A percentile compares a stretch with the other conserved stretches of the same genome.
phyloP scores from a whole-genome alignment of 1,284 basidiomycete genomes.

The Bjerkandera adusta region DNA sequence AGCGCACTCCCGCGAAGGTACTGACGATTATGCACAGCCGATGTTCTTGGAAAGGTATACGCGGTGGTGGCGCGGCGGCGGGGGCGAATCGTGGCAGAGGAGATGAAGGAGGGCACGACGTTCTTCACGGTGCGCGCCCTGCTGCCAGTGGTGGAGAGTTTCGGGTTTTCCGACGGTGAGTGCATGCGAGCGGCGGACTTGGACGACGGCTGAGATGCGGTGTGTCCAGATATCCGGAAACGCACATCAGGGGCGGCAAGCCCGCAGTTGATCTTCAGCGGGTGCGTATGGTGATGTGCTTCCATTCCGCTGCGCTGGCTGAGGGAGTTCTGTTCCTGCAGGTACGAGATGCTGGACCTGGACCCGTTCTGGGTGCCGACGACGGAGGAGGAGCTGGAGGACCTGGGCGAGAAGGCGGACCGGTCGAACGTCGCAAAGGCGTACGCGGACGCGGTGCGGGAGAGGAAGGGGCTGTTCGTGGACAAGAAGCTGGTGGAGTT shows the following conservation, averaged over 20 bases:
- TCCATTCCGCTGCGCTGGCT: neutral
- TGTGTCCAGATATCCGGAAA: slow-evolving; percentile 83
- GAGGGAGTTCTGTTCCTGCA: slow-evolving; percentile 25
- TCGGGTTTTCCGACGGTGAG: slow-evolving; percentile 94
- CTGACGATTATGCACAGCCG: slow-evolving; percentile 58
- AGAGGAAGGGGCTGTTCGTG: slow-evolving; percentile 94
- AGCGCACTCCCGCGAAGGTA: neutral
- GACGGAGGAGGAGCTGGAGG: slow-evolving; percentile 96
- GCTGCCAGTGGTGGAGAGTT: slow-evolving; percentile 95
- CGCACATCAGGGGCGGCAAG: slow-evolving; percentile 95
- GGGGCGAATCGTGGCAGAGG: slow-evolving; percentile 92
- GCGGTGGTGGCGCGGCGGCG: slow-evolving; percentile 90
- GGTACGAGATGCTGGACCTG: slow-evolving; percentile 85
- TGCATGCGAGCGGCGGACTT: neutral
- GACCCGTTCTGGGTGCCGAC: slow-evolving; percentile 99
- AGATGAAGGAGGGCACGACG: slow-evolving; percentile 97
- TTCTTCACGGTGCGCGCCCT: slow-evolving; percentile 93
- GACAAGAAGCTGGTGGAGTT: slow-evolving; percentile 91
- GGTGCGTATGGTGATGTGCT: slow-evolving; percentile 56
- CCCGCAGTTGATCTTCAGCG: slow-evolving; percentile 95
- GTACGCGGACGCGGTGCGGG: slow-evolving; percentile 92
- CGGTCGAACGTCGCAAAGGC: slow-evolving; percentile 90
- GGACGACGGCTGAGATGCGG: neutral
- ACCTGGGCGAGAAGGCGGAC: slow-evolving; percentile 95
- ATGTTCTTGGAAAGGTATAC: slow-evolving; percentile 97